Conservation (phyloP, 2,329 filamentous ascomycete species). For the Fusarium irregulare region DNA sequence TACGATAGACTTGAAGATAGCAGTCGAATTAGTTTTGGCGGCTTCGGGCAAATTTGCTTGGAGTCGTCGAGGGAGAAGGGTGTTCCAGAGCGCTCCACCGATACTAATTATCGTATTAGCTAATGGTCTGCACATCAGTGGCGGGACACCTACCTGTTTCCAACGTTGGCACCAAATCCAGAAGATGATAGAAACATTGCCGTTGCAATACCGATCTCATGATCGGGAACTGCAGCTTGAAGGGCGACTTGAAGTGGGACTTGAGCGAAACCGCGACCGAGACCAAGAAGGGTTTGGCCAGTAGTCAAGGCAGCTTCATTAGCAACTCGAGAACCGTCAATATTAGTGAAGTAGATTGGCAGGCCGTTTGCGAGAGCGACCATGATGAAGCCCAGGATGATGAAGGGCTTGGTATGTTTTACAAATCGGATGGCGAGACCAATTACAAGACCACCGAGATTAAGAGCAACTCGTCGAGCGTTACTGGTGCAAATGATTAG, state of each 20-base stretch:
- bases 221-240: conserved; percentile 15
- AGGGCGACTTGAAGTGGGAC: conserved; percentile 16
- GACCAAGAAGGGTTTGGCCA: conserved; percentile 26
- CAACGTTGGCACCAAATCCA: conserved; percentile 31
- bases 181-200: conserved; percentile 33
- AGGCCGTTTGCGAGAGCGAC: conserved; percentile 30
- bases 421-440: conserved; percentile 19
- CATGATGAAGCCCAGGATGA: conserved; percentile 24
- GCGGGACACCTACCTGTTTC: background rate
- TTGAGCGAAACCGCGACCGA: conserved; percentile 26
- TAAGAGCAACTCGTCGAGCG: conserved; percentile 24
- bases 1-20: conserved; percentile 45
- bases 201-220: conserved; percentile 25
- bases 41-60: background rate
- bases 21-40: conserved; percentile 16
- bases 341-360: conserved; percentile 33
- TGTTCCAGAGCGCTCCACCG: background rate
- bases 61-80: background rate
- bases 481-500: background rate
- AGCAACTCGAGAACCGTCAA: conserved; percentile 20
- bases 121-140: too few relatives aligned
- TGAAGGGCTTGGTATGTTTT: conserved; percentile 30
- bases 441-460: conserved; percentile 16
- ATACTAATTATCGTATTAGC: background rate
- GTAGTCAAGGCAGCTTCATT: conserved; percentile 28